A percentile compares a stretch with the other conserved stretches of the same genome.
Conservation (phyloP, 441 rosid species). For the Populus hybrid region DNA sequence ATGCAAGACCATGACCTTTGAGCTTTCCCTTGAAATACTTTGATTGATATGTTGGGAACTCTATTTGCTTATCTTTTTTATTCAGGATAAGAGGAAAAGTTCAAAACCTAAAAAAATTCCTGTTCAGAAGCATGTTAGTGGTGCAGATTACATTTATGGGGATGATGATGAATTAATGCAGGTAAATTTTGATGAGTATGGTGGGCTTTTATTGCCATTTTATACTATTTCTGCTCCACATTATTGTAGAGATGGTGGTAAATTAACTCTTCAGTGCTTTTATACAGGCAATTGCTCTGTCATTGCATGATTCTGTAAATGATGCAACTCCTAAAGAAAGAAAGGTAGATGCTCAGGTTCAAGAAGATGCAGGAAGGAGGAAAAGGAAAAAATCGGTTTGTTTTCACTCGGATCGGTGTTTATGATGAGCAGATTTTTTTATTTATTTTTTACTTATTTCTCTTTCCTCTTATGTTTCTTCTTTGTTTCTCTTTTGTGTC, state of each 20-base stretch:
- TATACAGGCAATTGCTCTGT: conserved; percentile 72
- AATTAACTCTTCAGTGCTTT: neutral
- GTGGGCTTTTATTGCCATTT: neutral
- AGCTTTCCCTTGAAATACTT: neutral
- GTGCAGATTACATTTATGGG: conserved; percentile 27
- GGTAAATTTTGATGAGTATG: conserved; percentile 31
- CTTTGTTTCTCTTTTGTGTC: neutral
- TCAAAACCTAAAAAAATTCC: conserved; percentile 34
- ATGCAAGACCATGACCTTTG: neutral
- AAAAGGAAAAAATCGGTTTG: conserved; percentile 57
- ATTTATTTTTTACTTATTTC: neutral
- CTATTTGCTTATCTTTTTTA: conserved; percentile 1
- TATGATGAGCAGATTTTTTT: neutral
- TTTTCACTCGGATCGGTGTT: conserved; percentile 11
- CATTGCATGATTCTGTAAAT: conserved; percentile 49
- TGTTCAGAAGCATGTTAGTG: conserved; percentile 18
- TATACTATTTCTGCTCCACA: neutral
- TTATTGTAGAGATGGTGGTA: neutral
- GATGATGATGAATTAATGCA: conserved; percentile 53
- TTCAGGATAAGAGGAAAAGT: conserved; percentile 37
- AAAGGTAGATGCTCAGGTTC: conserved; percentile 25
- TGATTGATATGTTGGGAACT: neutral
- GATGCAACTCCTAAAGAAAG: conserved; percentile 23
- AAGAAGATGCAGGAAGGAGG: conserved; percentile 28
- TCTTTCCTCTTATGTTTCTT: conserved; percentile 1